Conservation (phyloP, 2,329 filamentous ascomycete genomes). For the Colletotrichum sublineola region DNA sequence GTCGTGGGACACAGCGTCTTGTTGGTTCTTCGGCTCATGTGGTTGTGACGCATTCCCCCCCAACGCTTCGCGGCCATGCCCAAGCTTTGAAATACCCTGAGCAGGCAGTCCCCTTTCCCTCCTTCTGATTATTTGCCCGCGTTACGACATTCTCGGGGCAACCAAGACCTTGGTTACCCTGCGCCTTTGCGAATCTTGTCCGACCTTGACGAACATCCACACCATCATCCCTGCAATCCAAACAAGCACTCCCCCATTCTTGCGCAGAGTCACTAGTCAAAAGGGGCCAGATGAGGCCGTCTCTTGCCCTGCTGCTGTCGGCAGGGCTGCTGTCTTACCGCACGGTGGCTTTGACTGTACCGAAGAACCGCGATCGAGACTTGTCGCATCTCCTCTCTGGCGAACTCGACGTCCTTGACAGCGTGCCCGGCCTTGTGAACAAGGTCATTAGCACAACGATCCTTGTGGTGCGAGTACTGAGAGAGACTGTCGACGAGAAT, state of each 20-base stretch:
- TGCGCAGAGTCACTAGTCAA: background rate
- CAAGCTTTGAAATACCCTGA: constrained; percentile 37
- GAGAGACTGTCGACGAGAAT: constrained; percentile 39
- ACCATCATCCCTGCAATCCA: background rate
- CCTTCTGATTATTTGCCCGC: background rate
- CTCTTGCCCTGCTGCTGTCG: constrained; percentile 14
- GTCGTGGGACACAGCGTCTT: background rate
- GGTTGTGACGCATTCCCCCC: constrained; percentile 2
- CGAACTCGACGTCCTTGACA: constrained; percentile 38
- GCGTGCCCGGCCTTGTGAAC: constrained; percentile 23
- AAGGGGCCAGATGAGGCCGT: constrained; percentile 29
- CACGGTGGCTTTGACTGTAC: constrained; percentile 26
- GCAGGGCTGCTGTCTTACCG: constrained; percentile 24
- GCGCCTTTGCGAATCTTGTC: constrained; percentile 17
- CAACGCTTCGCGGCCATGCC: constrained; percentile 5
- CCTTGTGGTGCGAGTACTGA: constrained; percentile 38
- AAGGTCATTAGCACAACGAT: constrained; percentile 37
- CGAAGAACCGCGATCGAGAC: constrained; percentile 18
- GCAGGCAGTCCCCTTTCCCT: background rate
- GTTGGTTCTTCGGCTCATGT: constrained; percentile 5
- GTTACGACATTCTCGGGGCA: background rate
- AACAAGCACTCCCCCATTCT: background rate
- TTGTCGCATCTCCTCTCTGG: constrained; percentile 32
- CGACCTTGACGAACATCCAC: background rate
- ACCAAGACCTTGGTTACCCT: background rate